A percentile compares a stretch with the other conserved stretches of the same genome.
phyloP scores from a whole-genome alignment of 495 filamentous ascomycete species.

The Clohesyomyces aquaticus region DNA sequence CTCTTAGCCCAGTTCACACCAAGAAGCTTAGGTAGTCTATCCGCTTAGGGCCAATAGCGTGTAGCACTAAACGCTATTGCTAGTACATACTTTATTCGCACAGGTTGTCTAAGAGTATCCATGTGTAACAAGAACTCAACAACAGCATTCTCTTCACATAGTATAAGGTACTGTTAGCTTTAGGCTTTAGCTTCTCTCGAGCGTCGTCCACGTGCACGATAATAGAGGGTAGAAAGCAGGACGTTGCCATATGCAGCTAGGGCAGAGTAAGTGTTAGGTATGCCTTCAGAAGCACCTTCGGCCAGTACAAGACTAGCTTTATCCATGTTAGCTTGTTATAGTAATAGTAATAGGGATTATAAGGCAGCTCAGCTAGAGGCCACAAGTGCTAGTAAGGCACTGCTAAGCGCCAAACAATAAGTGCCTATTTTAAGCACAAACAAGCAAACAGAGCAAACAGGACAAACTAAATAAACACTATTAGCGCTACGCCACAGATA shows the following conservation, averaged over 20 bases:
- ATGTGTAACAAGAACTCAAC: constrained; percentile 13
- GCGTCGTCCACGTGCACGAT: constrained; percentile 22
- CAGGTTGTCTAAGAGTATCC: constrained; percentile 17
- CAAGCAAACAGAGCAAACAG: no score
- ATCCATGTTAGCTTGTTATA: no score
- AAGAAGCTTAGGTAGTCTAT: constrained; percentile 17
- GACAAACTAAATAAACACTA: no score
- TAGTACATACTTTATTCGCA: constrained; percentile 20
- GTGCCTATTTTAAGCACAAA: no score
- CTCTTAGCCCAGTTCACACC: constrained; percentile 28
- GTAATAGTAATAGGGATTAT: no score
- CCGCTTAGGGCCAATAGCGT: not conserved
- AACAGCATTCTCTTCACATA: constrained; percentile 24
- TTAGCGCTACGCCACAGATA: no score
- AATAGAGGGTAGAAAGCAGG: constrained; percentile 9
- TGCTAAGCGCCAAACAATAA: no score
- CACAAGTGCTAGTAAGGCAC: no score
- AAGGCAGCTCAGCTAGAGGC: no score
- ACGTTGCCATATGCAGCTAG: constrained; percentile 11
- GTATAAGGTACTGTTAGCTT: constrained; percentile 30
- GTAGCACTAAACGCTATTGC: not conserved
- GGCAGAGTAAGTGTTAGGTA: not conserved
- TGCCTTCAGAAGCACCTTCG: not conserved
- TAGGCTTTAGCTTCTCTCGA: constrained; percentile 24
- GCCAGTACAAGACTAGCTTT: not conserved